Base-by-base conservation (phyloP, 192 early-diverging fungal genomes). In the Rhizoclosmatium globosum region DNA sequence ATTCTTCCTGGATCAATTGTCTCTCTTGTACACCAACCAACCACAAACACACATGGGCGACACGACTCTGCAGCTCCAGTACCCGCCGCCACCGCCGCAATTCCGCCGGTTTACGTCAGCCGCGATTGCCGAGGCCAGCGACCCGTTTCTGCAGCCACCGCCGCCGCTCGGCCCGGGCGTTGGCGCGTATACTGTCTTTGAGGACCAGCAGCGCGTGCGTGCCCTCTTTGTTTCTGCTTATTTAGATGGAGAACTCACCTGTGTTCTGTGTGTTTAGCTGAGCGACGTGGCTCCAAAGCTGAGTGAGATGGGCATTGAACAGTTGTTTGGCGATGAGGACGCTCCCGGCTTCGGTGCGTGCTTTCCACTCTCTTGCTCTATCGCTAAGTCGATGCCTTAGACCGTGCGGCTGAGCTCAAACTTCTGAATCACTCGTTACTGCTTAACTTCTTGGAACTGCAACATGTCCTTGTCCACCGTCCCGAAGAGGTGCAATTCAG, bases 381-480 rank as follows among this genome's bases (percentile, higher is more conserved):
- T 15, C 2, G 17, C 47, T 75, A 13, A 48, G 4, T 11, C 9
- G 4, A 7, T n/a, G 11, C 50, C 15, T 17, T 9, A 81, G 81
- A 82, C 47, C 47, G 66, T 11, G 71, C 69, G 1, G 39, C 68
- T 6, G 81, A 82, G 56, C 80, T 82, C 50, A 77, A 79, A 53
- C 76, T 64, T 13, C 71, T 82, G 19, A 82, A 82, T 62, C 76
- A 79, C 45, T 71, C 76, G 3, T 43, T 82, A 23, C 81, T 82
- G 17, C 31, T 74, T 2, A 82, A 82, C 65, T 82, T 80, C 44
- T 19, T 80, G 19, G 81, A 79, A 48, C 78, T 82, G n/a, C 23
- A 56, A 17, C 59, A 79, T 11, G 53, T 74, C 6, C 58, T 82
- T 1, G 23, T 46, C 13, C n/a, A 58, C 3, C 47, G 48, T 13